These are phyloP conservation scores for Sporothrix brasiliensis DNA, from an alignment of 2,329 filamentous ascomycete genomes.

Conservation along the genomic window DNA sequence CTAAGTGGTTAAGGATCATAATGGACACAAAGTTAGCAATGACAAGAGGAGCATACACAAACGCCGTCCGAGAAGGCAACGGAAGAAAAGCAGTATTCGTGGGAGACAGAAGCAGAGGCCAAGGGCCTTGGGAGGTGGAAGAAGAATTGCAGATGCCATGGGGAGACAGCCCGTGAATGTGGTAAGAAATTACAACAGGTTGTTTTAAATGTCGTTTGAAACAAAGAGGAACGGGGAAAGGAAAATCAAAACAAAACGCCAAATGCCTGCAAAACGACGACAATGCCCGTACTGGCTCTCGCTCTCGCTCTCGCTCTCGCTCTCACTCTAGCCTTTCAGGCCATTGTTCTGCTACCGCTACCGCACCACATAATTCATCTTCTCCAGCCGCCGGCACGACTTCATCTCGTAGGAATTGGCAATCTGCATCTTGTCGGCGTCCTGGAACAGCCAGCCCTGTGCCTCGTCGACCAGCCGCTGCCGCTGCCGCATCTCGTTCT, in stretches of 20 bases:
- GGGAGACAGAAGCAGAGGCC: background rate
- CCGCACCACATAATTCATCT: constrained; percentile 42
- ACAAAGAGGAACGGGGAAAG: background rate
- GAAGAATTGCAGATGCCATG: background rate
- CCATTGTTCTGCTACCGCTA: background rate
- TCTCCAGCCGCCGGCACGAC: constrained; percentile 56
- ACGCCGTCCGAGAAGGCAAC: too few species aligned
- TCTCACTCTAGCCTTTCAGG: background rate
- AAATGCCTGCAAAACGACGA: constrained; percentile 18
- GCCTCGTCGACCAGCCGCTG: constrained; percentile 74
- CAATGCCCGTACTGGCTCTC: background rate
- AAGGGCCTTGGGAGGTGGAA: background rate
- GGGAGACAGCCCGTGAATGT: background rate
- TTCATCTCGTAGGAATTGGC: constrained; percentile 60
- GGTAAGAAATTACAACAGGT: background rate
- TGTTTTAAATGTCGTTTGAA: background rate
- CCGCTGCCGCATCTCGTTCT: constrained; percentile 68
- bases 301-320: background rate
- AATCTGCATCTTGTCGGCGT: constrained; percentile 74
- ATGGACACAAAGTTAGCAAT: background rate
- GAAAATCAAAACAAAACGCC: background rate
- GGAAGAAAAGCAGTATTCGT: background rate
- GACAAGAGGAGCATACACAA: too few species aligned
- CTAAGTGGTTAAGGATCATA: background rate
- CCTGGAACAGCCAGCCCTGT: constrained; percentile 83